phyloP scores from a whole-genome alignment of 495 filamentous ascomycete species.

The Penicillium subrubescens region DNA sequence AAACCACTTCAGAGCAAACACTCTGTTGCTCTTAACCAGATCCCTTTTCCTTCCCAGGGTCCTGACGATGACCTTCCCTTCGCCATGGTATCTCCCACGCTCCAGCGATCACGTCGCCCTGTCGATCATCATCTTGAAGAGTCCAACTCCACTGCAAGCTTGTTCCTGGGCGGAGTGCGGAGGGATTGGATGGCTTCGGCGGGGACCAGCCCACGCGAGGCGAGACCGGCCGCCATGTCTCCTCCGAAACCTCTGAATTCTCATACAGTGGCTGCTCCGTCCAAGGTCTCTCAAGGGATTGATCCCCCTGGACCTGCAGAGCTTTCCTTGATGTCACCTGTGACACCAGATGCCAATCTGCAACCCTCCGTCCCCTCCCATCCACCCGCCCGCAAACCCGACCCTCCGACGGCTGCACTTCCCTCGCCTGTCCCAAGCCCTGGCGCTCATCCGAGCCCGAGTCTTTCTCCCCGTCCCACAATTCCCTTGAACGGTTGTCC shows the following conservation, averaged over 20 bases:
- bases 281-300: background rate
- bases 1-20: background rate
- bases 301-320: conserved; percentile 6
- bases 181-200: conserved; percentile 64
- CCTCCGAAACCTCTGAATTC: background rate
- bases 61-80: conserved; percentile 1
- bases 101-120: conserved; percentile 4
- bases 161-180: conserved; percentile 65
- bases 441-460: conserved; percentile 19
- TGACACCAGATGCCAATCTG: conserved; percentile 25
- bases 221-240: background rate
- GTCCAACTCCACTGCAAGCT: conserved; percentile 69
- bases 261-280: background rate
- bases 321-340: conserved; percentile 27
- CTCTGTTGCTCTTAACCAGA: background rate
- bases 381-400: conserved; percentile 2
- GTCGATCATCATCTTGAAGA: conserved; percentile 44
- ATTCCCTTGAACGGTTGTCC: background rate
- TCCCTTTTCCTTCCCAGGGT: background rate
- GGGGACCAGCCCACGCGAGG: background rate
- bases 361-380: background rate
- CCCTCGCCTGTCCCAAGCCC: conserved; percentile 24
- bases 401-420: conserved; percentile 11
- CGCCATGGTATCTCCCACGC: conserved; percentile 9
- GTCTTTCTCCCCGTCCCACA: background rate